Evolutionary conservation across 768 basidiomycete species (phyloP).

Genomic region (Pleurotus eryngii): DNA sequence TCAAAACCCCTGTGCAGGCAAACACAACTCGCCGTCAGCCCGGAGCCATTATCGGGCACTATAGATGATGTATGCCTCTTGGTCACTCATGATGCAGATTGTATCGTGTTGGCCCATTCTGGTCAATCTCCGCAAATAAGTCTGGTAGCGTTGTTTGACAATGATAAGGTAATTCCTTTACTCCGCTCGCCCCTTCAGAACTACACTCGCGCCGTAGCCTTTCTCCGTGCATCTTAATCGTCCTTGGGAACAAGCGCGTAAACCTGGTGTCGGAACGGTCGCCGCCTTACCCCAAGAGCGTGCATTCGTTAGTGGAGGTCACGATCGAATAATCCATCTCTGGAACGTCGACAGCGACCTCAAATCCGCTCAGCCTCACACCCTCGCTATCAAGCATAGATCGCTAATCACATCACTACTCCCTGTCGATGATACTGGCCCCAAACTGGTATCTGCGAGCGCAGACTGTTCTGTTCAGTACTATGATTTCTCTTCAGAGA

Average conservation of each 20-base stretch:
- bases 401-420: conserved; percentile 42
- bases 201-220: conserved; percentile 3
- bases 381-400: conserved; percentile 38
- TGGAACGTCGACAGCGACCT: conserved; percentile 38
- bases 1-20: not conserved
- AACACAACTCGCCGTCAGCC: not conserved
- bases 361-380: conserved; percentile 24
- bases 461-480: conserved; percentile 44
- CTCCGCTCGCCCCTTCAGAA: not conserved
- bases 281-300: conserved; percentile 36
- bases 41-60: not conserved
- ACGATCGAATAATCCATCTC: conserved; percentile 45
- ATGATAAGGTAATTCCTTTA: conserved; percentile 19
- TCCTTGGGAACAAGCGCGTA: conserved; percentile 32
- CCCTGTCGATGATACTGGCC: conserved; percentile 39
- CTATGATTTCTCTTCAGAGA: conserved; percentile 46
- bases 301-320: conserved; percentile 47
- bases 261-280: conserved; percentile 39
- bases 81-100: conserved; percentile 15
- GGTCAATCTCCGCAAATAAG: conserved; percentile 33
- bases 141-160: conserved; percentile 13
- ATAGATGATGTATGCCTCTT: conserved; percentile 44
- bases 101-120: conserved; percentile 35
- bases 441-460: conserved; percentile 44
- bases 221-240: conserved; percentile 15